These are phyloP conservation scores for Phytophthora europaea DNA, from an alignment of 352 stramenopile species.

Conservation along the genomic window DNA sequence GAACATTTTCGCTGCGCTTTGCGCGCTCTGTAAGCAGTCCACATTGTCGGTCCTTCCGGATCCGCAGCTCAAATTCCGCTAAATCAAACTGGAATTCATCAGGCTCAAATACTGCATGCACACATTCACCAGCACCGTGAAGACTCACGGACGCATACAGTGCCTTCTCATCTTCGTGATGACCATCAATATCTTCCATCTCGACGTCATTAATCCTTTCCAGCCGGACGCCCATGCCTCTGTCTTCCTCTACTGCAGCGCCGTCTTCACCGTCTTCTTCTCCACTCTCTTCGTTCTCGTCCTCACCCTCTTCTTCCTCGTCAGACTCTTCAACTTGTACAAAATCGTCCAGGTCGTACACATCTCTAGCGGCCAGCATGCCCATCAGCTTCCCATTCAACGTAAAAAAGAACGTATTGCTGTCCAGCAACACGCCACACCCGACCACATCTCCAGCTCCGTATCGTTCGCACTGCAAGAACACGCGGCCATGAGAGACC, in stretches of 20 bases:
- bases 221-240: neutral
- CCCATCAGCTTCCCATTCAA: slow-evolving; percentile 65
- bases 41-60: slow-evolving; percentile 59
- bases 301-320: slow-evolving; percentile 21
- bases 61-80: slow-evolving; percentile 49
- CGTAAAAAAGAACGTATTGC: slow-evolving; percentile 80
- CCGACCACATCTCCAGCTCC: slow-evolving; percentile 66
- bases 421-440: slow-evolving; percentile 66
- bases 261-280: slow-evolving; percentile 29
- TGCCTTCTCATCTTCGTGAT: slow-evolving; percentile 30
- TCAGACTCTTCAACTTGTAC: slow-evolving; percentile 22
- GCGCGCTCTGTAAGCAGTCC: slow-evolving; percentile 37
- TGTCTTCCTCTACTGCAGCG: neutral
- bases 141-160: slow-evolving; percentile 62
- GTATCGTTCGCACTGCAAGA: slow-evolving; percentile 63
- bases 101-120: slow-evolving; percentile 35
- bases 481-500: slow-evolving; percentile 55
- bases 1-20: slow-evolving; percentile 9
- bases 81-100: slow-evolving; percentile 63
- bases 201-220: slow-evolving; percentile 22
- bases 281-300: slow-evolving; percentile 24
- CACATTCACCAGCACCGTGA: slow-evolving; percentile 55
- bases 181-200: slow-evolving; percentile 36
- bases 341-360: slow-evolving; percentile 62
- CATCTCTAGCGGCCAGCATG: slow-evolving; percentile 55